Percentiles rank a stretch among this genome's conserved stretches.
These are phyloP conservation scores for Trypanosoma brucei DNA, from an alignment of 208 protist species.

Conservation along the genomic window DNA sequence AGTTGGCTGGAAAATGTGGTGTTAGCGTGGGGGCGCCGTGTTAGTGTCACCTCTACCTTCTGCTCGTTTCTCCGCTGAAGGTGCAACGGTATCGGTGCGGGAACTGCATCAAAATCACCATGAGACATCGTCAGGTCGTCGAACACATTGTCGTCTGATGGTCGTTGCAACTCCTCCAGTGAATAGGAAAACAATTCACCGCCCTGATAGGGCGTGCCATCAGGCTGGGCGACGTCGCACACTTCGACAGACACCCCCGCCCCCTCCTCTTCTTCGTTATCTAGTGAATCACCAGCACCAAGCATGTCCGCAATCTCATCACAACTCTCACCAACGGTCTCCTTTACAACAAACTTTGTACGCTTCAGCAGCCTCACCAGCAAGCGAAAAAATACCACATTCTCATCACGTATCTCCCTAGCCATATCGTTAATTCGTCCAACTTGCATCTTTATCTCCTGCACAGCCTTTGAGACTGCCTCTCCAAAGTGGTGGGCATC, in stretches of 20 bases:
- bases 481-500: constrained; percentile 72
- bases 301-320: constrained; percentile 25
- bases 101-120: background rate
- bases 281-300: constrained; percentile 4
- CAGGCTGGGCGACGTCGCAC: background rate
- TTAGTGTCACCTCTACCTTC: no score
- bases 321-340: constrained; percentile 42
- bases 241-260: background rate
- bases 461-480: constrained; percentile 49
- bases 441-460: constrained; percentile 51
- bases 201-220: background rate
- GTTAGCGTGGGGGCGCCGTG: no score
- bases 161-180: constrained; percentile 55
- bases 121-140: constrained; percentile 15
- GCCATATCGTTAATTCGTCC: constrained; percentile 52
- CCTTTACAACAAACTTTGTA: constrained; percentile 37
- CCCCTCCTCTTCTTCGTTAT: constrained; percentile 4
- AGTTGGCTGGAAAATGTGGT: background rate
- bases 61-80: background rate
- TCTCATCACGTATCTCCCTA: constrained; percentile 50
- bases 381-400: constrained; percentile 64
- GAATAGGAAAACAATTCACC: constrained; percentile 18
- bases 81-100: background rate
- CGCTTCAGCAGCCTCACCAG: constrained; percentile 56
- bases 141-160: constrained; percentile 70